These are phyloP conservation scores for Heracleum sosnowskyi DNA, from an alignment of 129 eudicot genomes.

Conservation along the genomic window DNA sequence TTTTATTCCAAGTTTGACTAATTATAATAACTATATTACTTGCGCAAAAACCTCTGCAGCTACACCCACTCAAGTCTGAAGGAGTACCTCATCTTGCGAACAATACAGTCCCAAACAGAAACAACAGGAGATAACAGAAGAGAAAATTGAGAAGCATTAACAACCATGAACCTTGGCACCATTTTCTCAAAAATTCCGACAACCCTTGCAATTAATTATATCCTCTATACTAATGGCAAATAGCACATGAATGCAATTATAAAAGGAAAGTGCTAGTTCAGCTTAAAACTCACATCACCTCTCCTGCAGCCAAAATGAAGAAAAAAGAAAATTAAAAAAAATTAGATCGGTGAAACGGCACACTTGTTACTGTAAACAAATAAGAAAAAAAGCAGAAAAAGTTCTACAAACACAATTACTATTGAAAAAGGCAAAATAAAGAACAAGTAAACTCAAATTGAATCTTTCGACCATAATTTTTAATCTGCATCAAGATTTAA, in stretches of 20 bases:
- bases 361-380: neutral
- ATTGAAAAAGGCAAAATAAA: neutral
- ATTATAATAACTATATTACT: constrained; percentile 6
- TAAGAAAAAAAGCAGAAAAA: neutral
- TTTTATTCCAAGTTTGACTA: neutral
- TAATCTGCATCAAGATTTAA: neutral
- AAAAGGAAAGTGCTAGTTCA: constrained; percentile 13
- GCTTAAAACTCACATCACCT: constrained; percentile 36
- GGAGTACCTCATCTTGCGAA: constrained; percentile 88
- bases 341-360: neutral
- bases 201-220: constrained; percentile 45
- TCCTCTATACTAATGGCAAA: constrained; percentile 19
- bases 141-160: constrained; percentile 50
- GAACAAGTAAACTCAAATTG: neutral
- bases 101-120: constrained; percentile 93
- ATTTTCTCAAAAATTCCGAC: constrained; percentile 36
- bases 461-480: neutral
- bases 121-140: constrained; percentile 78
- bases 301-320: constrained; percentile 30
- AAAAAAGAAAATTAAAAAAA: neutral
- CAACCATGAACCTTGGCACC: constrained; percentile 41
- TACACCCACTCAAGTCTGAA: constrained; percentile 99
- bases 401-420: neutral
- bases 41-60: constrained; percentile 17
- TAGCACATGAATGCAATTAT: constrained; percentile 3